Evolutionary conservation across 2,329 filamentous ascomycete species (phyloP).

Genomic region (Calonectria pteridis): DNA sequence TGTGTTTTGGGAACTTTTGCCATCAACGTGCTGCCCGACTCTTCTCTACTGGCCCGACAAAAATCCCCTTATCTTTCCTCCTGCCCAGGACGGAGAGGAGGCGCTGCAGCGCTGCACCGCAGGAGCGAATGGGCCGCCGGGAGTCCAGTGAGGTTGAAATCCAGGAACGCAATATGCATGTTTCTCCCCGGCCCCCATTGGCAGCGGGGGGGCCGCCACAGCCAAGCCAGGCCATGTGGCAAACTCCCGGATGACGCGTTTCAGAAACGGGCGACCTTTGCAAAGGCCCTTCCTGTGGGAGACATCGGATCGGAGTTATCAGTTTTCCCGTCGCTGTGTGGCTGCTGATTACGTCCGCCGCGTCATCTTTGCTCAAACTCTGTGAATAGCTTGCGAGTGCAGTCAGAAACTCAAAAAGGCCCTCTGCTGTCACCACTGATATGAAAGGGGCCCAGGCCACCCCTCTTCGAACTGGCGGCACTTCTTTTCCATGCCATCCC

Average conservation of each 20-base stretch:
- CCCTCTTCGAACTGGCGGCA: not conserved
- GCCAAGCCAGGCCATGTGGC: constrained; percentile 1
- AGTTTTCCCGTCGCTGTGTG: not conserved
- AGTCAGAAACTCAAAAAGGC: constrained; percentile 3
- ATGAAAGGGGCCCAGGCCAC: not conserved
- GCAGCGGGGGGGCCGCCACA: too few relatives aligned
- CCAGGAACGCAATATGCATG: not conserved
- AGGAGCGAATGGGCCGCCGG: too few relatives aligned
- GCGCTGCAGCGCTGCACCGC: too few relatives aligned
- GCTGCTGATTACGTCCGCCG: not conserved
- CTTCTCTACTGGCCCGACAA: not conserved
- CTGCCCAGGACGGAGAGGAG: not conserved
- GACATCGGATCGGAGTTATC: not conserved
- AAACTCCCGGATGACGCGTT: not conserved
- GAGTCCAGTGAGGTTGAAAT: not conserved
- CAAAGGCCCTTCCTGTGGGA: not conserved
- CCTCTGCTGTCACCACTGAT: not conserved
- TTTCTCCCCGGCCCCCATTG: not conserved
- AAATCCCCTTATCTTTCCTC: not conserved
- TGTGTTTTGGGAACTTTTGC: not conserved
- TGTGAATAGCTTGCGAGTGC: not conserved
- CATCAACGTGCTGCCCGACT: not conserved
- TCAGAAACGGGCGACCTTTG: too few relatives aligned
- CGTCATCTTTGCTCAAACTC: not conserved
- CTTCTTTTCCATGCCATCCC: not conserved